Evolutionary conservation across 1,284 basidiomycete genomes (phyloP).

Genomic region (Porodaedalea pini): DNA sequence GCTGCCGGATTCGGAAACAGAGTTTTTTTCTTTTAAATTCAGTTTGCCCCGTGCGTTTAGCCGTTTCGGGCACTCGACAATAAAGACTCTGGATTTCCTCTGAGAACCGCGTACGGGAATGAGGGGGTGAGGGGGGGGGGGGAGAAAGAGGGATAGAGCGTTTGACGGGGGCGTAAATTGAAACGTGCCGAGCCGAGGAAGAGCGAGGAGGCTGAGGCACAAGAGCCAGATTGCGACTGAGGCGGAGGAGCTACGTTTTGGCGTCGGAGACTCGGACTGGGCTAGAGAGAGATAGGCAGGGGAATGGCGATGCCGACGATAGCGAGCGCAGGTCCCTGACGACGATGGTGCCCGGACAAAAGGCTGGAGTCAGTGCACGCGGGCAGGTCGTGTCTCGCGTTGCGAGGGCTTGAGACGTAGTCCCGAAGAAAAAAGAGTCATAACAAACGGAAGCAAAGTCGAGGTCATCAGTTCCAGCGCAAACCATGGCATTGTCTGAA

Average conservation of each 20-base stretch:
- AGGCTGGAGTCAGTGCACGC: background rate
- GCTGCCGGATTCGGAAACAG: too few species aligned
- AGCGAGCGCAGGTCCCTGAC: background rate
- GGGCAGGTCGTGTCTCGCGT: background rate
- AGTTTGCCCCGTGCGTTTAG: background rate
- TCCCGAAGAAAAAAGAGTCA: background rate
- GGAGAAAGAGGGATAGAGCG: too few species aligned
- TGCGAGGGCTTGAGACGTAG: background rate
- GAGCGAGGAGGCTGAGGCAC: background rate
- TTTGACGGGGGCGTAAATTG: too few species aligned
- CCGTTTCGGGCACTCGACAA: background rate
- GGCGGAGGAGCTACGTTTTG: background rate
- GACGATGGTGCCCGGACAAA: background rate
- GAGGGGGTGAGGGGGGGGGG: too few species aligned
- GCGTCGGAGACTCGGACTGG: background rate
- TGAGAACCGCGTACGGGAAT: background rate
- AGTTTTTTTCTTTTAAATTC: too few species aligned
- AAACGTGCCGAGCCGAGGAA: background rate
- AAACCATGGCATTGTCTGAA: background rate
- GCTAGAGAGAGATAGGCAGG: too few species aligned
- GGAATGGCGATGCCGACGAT: background rate
- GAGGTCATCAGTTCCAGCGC: background rate
- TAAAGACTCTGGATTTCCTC: background rate
- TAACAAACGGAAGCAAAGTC: background rate
- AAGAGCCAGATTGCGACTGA: background rate